Base-by-base conservation (phyloP, 163 green algal species). In the Scenedesmus sp. region DNA sequence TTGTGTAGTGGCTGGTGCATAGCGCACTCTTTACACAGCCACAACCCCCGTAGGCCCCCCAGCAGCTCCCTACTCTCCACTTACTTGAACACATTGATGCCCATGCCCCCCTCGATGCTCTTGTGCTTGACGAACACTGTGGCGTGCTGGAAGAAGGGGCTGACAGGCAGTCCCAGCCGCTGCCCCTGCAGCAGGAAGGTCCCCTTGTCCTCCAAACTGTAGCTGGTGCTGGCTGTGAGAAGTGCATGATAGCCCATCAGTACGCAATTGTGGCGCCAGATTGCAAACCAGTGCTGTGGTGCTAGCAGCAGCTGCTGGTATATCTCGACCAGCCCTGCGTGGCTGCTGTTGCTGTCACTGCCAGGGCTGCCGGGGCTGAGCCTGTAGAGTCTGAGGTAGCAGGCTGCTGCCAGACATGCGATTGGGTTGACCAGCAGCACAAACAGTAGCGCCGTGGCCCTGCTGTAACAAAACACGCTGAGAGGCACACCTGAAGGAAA, bases 61-160 rank as follows among this genome's bases (percentile, higher is more conserved):
- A 72, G 59, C 59, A 76, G 7, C 65, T 7, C 30, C 30, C 16
- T 2, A 76, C 40, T 42, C 76, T 49, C 9, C n/a, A 53, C 81
- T 43, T 49, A 92, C 87, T 65, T 91, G 68, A 88, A 89, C 30
- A 93, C 59, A 40, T 92, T 70, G 80, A 93, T 93, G 33, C 87
- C 91, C 91, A 93, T 90, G 24, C 91, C 91, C 12, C 91, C 91
- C 61, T 94, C 91, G 33, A 94, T 46, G 6, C 30, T 61, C 24
- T 61, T 81, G 84, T 94, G 91, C 91, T 94, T 94, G 2, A 91
- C 91, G 76, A 91, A 89, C 46, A 94, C 79, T 20, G 26, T 35
- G 16, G 84, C 59, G 30, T 56, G 78, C 10, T 15, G 35, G 42
- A 81, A 42, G 40, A 80, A 90, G 59, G 90, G 90, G 13, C 51